phyloP scores from a whole-genome alignment of 768 basidiomycete species.

The Dentipellis fragilis region DNA sequence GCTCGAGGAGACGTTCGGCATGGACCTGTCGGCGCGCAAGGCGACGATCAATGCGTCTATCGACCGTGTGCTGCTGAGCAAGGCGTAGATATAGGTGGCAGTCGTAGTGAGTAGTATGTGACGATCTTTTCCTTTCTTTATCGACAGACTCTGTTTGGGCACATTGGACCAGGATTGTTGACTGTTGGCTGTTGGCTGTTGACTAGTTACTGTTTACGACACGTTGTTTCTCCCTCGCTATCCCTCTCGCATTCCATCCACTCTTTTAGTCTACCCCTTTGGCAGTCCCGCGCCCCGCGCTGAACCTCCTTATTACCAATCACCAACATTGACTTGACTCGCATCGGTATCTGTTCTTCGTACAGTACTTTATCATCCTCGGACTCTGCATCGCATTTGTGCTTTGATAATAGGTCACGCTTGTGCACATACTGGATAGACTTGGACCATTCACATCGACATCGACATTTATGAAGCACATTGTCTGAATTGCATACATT shows the following conservation, averaged over 20 bases:
- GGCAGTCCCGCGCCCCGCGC: not conserved
- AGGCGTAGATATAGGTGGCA: constrained; percentile 4
- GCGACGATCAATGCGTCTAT: constrained; percentile 69
- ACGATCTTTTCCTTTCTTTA: not conserved
- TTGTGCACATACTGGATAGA: not conserved
- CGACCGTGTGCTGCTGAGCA: constrained; percentile 52
- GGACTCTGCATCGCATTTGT: constrained; percentile 13
- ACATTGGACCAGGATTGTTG: not conserved
- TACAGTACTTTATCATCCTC: not conserved
- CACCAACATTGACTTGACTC: not conserved
- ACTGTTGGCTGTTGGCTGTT: not conserved
- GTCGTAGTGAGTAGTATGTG: not conserved
- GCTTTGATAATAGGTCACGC: constrained; percentile 4
- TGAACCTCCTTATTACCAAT: not conserved
- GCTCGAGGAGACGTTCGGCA: constrained; percentile 74
- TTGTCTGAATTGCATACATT: no score
- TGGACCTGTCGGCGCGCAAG: constrained; percentile 67
- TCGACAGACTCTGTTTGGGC: constrained; percentile 2
- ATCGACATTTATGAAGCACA: no score
- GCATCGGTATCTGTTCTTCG: constrained; percentile 1
- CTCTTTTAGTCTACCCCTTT: not conserved
- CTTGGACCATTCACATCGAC: not conserved
- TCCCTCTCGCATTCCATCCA: not conserved
- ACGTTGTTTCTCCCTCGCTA: not conserved
- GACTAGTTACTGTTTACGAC: not conserved